Evolutionary conservation across 2,329 filamentous ascomycete genomes (phyloP).

Genomic region (Ophiosphaerella narmari): DNA sequence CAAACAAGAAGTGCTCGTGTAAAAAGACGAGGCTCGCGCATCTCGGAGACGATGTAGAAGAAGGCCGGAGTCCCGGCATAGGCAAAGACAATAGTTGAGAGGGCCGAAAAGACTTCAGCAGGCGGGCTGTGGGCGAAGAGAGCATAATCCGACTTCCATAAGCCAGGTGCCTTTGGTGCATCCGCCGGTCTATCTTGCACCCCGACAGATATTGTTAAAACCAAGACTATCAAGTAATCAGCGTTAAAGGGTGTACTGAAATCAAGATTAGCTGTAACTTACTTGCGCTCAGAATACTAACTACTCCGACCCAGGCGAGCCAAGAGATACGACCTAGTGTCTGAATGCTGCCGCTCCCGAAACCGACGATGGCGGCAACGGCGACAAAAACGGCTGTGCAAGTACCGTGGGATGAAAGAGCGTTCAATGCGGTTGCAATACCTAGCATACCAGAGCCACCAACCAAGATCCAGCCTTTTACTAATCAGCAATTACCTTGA

Average conservation of each 20-base stretch:
- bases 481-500: not conserved
- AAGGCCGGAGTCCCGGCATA: slow-evolving; percentile 68
- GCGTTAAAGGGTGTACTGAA: not conserved
- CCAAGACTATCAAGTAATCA: slow-evolving; percentile 14
- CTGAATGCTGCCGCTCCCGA: slow-evolving; percentile 49
- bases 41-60: slow-evolving; percentile 68
- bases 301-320: slow-evolving; percentile 31
- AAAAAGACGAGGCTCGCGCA: slow-evolving; percentile 65
- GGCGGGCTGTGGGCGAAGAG: slow-evolving; percentile 18
- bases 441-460: slow-evolving; percentile 71
- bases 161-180: slow-evolving; percentile 26
- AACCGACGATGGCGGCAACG: slow-evolving; percentile 62
- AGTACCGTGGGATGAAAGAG: slow-evolving; percentile 64
- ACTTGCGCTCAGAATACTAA: slow-evolving; percentile 28
- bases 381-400: slow-evolving; percentile 69
- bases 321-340: slow-evolving; percentile 29
- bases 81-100: not conserved
- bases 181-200: slow-evolving; percentile 29
- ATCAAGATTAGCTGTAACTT: slow-evolving; percentile 5
- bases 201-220: slow-evolving; percentile 31
- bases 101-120: not conserved
- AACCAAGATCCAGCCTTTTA: slow-evolving; percentile 56
- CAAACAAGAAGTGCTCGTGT: slow-evolving; percentile 66
- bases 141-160: slow-evolving; percentile 27
- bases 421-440: slow-evolving; percentile 42